Percentiles rank a stretch among this genome's conserved stretches.
Evolutionary conservation across 148 eudicot species (phyloP).

Genomic region (Chenopodium album): DNA sequence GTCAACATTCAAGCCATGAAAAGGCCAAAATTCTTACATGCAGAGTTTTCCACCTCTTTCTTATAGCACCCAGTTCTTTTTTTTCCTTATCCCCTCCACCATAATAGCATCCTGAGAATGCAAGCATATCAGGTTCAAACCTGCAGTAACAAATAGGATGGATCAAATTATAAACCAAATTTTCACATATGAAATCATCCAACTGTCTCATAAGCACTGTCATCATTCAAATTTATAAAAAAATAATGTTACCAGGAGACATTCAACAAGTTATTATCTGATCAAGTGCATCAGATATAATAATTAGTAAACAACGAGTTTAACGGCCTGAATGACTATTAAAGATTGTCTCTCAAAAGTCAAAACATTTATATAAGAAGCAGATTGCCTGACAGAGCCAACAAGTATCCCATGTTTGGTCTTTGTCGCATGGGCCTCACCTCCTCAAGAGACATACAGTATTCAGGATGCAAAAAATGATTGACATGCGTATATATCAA

Average conservation of each 20-base stretch:
- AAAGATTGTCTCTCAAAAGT: too few species aligned
- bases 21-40: slow-evolving; percentile 60
- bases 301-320: too few species aligned
- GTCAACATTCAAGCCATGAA: slow-evolving; percentile 3
- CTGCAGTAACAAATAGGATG: slow-evolving; percentile 41
- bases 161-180: slow-evolving; percentile 2
- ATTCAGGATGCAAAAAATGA: not conserved
- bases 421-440: not conserved
- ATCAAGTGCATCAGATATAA: not conserved
- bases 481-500: too few species aligned
- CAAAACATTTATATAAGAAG: not conserved
- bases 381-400: not conserved
- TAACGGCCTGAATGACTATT: too few species aligned
- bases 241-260: not conserved
- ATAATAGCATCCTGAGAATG: slow-evolving; percentile 98
- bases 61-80: slow-evolving; percentile 73
- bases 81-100: slow-evolving; percentile 96
- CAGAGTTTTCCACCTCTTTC: slow-evolving; percentile 94
- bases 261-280: not conserved
- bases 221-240: not conserved
- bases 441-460: not conserved
- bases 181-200: not conserved
- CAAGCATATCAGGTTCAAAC: slow-evolving; percentile 99
- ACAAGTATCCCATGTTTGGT: not conserved
- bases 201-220: not conserved